phyloP scores from a whole-genome alignment of 306 rosid genomes.

The Ceratonia siliqua region DNA sequence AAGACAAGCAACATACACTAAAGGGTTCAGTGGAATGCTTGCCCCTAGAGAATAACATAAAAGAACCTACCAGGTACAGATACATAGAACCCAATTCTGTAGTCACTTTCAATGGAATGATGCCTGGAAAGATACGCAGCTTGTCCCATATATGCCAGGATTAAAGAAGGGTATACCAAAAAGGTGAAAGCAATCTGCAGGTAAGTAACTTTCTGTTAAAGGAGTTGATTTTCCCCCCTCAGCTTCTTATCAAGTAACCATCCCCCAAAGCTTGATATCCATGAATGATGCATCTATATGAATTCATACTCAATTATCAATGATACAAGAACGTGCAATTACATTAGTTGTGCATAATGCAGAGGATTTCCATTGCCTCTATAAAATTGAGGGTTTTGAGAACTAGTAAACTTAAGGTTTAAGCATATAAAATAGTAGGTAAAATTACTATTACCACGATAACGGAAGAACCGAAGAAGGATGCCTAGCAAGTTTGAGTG shows the following conservation, averaged over 20 bases:
- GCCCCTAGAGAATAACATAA: not conserved
- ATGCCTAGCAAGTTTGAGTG: not conserved
- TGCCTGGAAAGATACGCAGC: slow-evolving; percentile 97
- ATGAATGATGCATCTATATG: slow-evolving; percentile 2
- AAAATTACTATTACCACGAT: not conserved
- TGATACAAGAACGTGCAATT: not conserved
- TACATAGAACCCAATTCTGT: slow-evolving; percentile 83
- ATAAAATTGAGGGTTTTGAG: not conserved
- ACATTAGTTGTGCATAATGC: slow-evolving; percentile 8
- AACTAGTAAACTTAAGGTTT: not conserved
- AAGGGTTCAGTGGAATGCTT: not conserved
- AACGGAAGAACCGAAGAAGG: not conserved
- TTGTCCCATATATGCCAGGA: slow-evolving; percentile 98
- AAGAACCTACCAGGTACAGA: slow-evolving; percentile 86
- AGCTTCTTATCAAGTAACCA: not conserved
- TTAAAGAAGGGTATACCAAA: slow-evolving; percentile 89
- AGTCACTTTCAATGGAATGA: slow-evolving; percentile 61
- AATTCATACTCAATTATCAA: not conserved
- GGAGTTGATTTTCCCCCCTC: not conserved
- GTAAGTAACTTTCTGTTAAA: slow-evolving; percentile 38
- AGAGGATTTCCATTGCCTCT: not conserved
- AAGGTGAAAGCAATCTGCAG: slow-evolving; percentile 94
- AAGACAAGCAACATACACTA: slow-evolving; percentile 26
- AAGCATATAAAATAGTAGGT: not conserved
- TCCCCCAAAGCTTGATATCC: not conserved